phyloP scores from a whole-genome alignment of 306 rosid species.

The Ochetophila trinervis region DNA sequence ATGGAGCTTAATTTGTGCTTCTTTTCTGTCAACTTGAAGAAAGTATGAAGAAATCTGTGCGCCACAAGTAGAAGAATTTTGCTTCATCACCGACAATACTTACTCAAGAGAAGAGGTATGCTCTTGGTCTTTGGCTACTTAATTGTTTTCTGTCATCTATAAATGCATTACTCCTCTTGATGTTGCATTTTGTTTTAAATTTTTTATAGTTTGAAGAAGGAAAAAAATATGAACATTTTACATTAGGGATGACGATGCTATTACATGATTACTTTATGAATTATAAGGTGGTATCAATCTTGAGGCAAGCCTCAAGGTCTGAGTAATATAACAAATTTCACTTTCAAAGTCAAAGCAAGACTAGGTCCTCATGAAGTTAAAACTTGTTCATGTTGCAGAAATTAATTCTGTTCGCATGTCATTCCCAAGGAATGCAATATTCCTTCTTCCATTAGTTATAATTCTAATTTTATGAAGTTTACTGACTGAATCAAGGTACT shows the following conservation, averaged over 20 bases:
- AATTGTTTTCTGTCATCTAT: not conserved
- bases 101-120: constrained; percentile 69
- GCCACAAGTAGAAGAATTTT: constrained; percentile 75
- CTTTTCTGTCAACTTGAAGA: constrained; percentile 40
- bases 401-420: not conserved
- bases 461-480: constrained; percentile 11
- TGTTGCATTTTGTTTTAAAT: not conserved
- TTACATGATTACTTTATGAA: not conserved
- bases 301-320: constrained; percentile 2
- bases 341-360: no score
- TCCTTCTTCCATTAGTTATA: constrained; percentile 12
- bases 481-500: constrained; percentile 46
- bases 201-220: not conserved
- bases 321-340: not conserved
- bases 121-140: not conserved
- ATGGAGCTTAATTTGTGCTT: constrained; percentile 25
- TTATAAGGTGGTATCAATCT: not conserved
- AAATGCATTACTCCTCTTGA: not conserved
- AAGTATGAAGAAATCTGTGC: constrained; percentile 90
- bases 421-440: constrained; percentile 1
- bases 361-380: no score
- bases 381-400: not conserved
- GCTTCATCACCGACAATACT: constrained; percentile 80
- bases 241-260: not conserved
- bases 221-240: not conserved